Percentiles rank a stretch among this genome's conserved stretches.
phyloP scores from a whole-genome alignment of 2,329 filamentous ascomycete species.

The Colletotrichum gloeosporioides region DNA sequence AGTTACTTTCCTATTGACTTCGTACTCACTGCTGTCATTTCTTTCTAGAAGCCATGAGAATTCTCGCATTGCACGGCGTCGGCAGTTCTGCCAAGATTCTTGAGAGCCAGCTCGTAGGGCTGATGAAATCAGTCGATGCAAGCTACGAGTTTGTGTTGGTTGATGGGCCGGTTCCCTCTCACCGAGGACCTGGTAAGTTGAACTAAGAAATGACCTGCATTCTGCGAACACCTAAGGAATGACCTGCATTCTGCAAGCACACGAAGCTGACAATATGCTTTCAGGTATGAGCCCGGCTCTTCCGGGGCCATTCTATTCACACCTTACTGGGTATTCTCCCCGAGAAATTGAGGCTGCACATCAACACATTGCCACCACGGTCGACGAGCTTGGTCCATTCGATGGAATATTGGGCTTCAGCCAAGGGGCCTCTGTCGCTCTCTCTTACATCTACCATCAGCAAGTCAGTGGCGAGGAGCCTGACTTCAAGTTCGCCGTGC shows the following conservation, averaged over 20 bases:
- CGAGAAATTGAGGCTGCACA: neutral
- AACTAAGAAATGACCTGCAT: neutral
- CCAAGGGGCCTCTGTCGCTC: constrained; percentile 20
- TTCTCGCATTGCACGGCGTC: constrained; percentile 7
- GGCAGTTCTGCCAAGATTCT: constrained; percentile 14
- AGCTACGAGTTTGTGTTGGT: constrained; percentile 21
- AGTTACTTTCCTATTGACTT: neutral
- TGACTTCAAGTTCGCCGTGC: constrained; percentile 8
- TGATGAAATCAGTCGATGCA: constrained; percentile 5
- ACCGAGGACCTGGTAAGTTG: constrained; percentile 12
- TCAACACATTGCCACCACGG: neutral
- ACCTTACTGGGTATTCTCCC: neutral
- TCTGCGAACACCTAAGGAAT: neutral
- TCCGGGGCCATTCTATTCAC: neutral
- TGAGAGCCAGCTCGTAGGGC: neutral
- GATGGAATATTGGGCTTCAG: constrained; percentile 27
- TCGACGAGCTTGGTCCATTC: constrained; percentile 24
- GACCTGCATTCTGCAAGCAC: neutral
- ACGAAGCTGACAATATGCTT: neutral
- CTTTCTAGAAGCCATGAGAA: neutral
- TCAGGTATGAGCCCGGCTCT: neutral
- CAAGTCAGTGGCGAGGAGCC: constrained; percentile 1
- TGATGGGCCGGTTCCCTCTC: neutral
- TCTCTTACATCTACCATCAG: constrained; percentile 5
- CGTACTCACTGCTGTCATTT: neutral